Conservation (phyloP, 2,329 filamentous ascomycete genomes). For the Ceratocystis huliohia region DNA sequence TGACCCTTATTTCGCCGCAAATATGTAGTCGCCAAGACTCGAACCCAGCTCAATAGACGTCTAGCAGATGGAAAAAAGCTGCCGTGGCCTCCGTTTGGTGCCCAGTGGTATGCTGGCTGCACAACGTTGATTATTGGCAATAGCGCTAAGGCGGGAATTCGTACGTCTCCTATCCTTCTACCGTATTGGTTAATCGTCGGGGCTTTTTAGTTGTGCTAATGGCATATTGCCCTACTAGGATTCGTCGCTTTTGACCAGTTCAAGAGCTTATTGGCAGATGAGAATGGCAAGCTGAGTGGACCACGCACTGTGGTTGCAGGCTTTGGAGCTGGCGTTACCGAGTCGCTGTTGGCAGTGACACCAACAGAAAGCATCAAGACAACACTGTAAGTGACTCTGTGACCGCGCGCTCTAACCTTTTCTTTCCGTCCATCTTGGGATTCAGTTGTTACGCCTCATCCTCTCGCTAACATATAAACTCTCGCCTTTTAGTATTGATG, state of each 20-base stretch:
- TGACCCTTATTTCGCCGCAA: too few relatives aligned
- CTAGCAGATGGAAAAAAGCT: slow-evolving; percentile 74
- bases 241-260: slow-evolving; percentile 97
- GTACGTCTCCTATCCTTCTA: slow-evolving; percentile 33
- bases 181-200: too few relatives aligned
- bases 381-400: slow-evolving; percentile 48
- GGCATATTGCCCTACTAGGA: slow-evolving; percentile 33
- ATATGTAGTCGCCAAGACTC: slow-evolving; percentile 71
- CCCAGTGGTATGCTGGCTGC: slow-evolving; percentile 95
- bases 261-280: slow-evolving; percentile 69
- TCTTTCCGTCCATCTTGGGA: background rate
- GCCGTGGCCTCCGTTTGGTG: slow-evolving; percentile 86
- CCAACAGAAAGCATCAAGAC: slow-evolving; percentile 98
- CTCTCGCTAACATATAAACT: background rate
- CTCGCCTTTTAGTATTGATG: slow-evolving; percentile 59
- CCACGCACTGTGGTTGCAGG: slow-evolving; percentile 85
- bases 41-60: slow-evolving; percentile 80
- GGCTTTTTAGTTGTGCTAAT: background rate
- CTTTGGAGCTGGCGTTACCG: slow-evolving; percentile 87
- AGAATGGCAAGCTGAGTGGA: slow-evolving; percentile 76
- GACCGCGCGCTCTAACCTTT: background rate
- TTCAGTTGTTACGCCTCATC: background rate
- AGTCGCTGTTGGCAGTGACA: slow-evolving; percentile 85
- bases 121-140: slow-evolving; percentile 96
- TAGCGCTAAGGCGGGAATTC: slow-evolving; percentile 87